phyloP scores from a whole-genome alignment of 2,329 filamentous ascomycete genomes.

The Allantophomopsis lycopodina region DNA sequence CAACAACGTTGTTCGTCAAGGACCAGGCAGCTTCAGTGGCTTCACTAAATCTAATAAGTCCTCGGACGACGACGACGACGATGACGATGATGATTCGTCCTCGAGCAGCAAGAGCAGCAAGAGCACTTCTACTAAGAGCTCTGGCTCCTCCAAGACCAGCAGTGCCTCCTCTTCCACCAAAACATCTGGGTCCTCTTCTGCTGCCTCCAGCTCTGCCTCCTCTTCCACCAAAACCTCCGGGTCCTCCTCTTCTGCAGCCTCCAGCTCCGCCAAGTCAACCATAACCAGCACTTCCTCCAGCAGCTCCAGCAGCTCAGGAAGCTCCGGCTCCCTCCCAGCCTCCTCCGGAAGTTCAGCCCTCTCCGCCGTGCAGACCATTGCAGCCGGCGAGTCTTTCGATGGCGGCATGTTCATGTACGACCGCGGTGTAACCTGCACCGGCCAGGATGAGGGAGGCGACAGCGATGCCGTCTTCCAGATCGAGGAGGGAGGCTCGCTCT shows the following conservation, averaged over 20 bases:
- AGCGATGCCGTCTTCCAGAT: slow-evolving; percentile 19
- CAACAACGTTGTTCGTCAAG: too few species aligned
- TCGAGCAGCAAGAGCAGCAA: too few species aligned
- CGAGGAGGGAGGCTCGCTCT: slow-evolving; percentile 17
- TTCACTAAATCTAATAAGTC: too few species aligned
- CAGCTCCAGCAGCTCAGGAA: neutral
- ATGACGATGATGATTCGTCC: too few species aligned
- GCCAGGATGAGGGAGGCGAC: slow-evolving; percentile 26
- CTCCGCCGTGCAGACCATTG: slow-evolving; percentile 26
- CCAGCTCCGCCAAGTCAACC: neutral
- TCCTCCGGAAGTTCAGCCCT: slow-evolving; percentile 25
- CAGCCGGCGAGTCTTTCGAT: slow-evolving; percentile 28
- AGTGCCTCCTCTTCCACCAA: neutral
- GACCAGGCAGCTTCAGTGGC: too few species aligned
- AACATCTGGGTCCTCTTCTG: neutral
- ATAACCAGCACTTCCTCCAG: neutral
- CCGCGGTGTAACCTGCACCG: slow-evolving; percentile 24
- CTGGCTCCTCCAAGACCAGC: neutral
- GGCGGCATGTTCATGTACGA: slow-evolving; percentile 30
- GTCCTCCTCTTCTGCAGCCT: neutral
- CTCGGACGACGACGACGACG: too few species aligned
- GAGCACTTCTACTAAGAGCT: too few species aligned
- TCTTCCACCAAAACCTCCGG: slow-evolving; percentile 1
- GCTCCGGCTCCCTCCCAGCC: slow-evolving; percentile 17
- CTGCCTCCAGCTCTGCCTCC: neutral